phyloP scores from a whole-genome alignment of 1,139 yeast genomes.

The Hanseniaspora gamundiae region DNA sequence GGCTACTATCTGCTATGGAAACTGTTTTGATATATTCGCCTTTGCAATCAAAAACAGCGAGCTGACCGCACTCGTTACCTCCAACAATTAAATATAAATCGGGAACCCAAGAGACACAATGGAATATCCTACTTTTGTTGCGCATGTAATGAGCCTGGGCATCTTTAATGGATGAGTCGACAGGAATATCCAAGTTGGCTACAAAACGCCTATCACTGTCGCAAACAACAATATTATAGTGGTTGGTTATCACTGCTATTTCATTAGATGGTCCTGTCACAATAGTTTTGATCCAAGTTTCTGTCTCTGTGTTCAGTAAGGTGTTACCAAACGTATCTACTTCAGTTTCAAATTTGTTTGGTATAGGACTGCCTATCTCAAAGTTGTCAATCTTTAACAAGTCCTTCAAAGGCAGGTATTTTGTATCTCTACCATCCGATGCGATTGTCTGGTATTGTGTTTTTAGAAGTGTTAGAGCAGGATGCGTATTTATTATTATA shows the following conservation, averaged over 20 bases:
- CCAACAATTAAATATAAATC: conserved; percentile 11
- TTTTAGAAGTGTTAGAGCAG: conserved; percentile 18
- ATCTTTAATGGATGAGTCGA: background rate
- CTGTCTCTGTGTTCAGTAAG: conserved; percentile 21
- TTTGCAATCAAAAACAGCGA: conserved; percentile 11
- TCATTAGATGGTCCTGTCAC: conserved; percentile 7
- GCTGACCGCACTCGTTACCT: conserved; percentile 20
- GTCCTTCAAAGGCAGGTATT: conserved; percentile 9
- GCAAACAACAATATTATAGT: conserved; percentile 18
- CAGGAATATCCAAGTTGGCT: conserved; percentile 15
- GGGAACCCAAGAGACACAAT: conserved; percentile 21
- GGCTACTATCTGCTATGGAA: background rate
- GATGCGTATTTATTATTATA: conserved; percentile 17
- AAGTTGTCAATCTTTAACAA: background rate
- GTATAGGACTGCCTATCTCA: too few species aligned
- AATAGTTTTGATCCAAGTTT: conserved; percentile 17
- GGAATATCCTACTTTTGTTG: conserved; percentile 15
- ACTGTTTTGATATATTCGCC: background rate
- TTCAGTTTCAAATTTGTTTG: conserved; percentile 17
- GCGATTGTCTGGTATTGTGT: conserved; percentile 16
- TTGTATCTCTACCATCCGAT: conserved; percentile 15
- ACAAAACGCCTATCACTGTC: conserved; percentile 8
- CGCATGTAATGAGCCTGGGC: background rate
- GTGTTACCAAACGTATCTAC: conserved; percentile 9
- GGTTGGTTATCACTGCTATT: conserved; percentile 21